A percentile compares a stretch with the other conserved stretches of the same genome.
Evolutionary conservation across 106 monocot species (phyloP).

Genomic region (Narthecium ossifragum): DNA sequence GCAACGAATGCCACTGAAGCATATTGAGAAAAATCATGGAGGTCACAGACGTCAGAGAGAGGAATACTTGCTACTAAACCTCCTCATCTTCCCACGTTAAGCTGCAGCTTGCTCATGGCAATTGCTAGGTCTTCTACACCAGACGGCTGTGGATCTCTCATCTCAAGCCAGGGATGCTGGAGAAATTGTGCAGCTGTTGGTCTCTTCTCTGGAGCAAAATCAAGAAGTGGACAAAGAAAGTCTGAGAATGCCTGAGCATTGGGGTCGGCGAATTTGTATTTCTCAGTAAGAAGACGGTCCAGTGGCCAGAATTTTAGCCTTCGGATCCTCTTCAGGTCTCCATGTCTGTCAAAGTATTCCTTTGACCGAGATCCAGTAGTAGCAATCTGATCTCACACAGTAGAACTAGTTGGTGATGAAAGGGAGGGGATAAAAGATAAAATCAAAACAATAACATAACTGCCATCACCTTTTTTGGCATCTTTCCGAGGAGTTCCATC

Average conservation of each 20-base stretch:
- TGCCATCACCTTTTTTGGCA: slow-evolving; percentile 63
- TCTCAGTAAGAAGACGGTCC: slow-evolving; percentile 57
- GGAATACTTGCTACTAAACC: not conserved
- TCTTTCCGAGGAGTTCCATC: slow-evolving; percentile 98
- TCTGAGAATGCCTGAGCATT: slow-evolving; percentile 57
- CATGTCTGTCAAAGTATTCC: slow-evolving; percentile 83
- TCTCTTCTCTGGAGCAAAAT: slow-evolving; percentile 78
- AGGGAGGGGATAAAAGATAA: not conserved
- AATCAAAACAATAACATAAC: not conserved
- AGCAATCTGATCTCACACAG: slow-evolving; percentile 43
- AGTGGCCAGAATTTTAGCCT: slow-evolving; percentile 73
- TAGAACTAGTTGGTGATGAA: not conserved
- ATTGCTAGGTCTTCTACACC: slow-evolving; percentile 15
- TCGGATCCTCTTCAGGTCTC: slow-evolving; percentile 86
- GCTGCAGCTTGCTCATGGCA: slow-evolving; percentile 25
- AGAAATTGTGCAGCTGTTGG: slow-evolving; percentile 70
- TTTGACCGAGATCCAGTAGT: slow-evolving; percentile 63
- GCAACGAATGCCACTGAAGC: too few species aligned
- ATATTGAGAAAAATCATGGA: not conserved
- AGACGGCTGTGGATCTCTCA: not conserved
- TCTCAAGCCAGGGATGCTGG: slow-evolving; percentile 59
- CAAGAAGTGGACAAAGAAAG: slow-evolving; percentile 70
- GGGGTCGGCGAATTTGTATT: slow-evolving; percentile 62
- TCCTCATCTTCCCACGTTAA: slow-evolving; percentile 15
- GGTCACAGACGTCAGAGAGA: not conserved